Base-by-base conservation (phyloP, 208 protist species). In the Acanthamoeba sp. region DNA sequence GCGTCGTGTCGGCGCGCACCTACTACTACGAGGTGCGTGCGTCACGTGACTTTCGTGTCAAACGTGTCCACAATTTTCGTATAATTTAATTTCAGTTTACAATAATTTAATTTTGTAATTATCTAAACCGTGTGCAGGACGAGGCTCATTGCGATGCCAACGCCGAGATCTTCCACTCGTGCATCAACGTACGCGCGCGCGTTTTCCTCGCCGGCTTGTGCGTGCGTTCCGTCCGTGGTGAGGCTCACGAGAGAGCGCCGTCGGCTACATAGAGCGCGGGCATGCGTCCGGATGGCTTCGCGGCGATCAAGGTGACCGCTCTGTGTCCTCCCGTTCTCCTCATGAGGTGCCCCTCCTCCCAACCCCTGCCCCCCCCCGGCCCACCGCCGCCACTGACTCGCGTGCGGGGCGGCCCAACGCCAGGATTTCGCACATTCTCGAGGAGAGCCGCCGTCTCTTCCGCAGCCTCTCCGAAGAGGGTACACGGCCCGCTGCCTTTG, bases 111-210 rank as follows among this genome's bases (percentile, higher is more conserved):
- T 1, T 10, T 14, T 50, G 48, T 9, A 52, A 16, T 16, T 52
- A 52, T 20, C 18, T 0, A 10, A 10, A 52, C 34, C 14, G 14
- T 14, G 20, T 22, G 38, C 9, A 45, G 48, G 78, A 87, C 78
- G 78, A 87, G 78, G 78, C 62, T 22, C 66, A 96, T 27, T 98
- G 98, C 78, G 98, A 99, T 78, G 97, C 98, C 38, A 99, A 99
- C 96, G 98, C 98, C 96, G 98, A 98, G 91, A 97, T 98, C 38
- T 98, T 99, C 95, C 97, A 98, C 95, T 97, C 98, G 96, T 98
- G 96, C 96, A 98, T 98, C 87, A 98, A 98, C 95, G 97, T 98
- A 93, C 96, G 97, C 42, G 42, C 38, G 66, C 34, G 40, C 50
- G 12, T 2, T 91, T 27, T 10, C 84, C 29, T 66, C 10, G 4